Conservation (phyloP, 345 rosid genomes). For the Eutrema yunnanense region DNA sequence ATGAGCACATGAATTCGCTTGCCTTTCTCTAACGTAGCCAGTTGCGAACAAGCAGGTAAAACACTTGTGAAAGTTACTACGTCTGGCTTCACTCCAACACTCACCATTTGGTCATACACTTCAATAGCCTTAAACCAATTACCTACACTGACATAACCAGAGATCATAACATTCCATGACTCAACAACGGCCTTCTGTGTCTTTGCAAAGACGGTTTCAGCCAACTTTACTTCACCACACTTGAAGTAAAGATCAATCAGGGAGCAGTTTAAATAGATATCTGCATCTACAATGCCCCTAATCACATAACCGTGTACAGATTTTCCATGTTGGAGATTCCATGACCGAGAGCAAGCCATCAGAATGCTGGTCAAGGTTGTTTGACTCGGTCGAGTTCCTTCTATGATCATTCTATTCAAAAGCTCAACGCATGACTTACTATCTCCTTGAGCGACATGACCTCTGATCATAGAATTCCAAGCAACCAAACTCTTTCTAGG, state of each 20-base stretch:
- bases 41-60: constrained; percentile 61
- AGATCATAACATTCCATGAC: constrained; percentile 67
- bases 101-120: constrained; percentile 39
- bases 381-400: constrained; percentile 44
- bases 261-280: constrained; percentile 35
- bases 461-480: constrained; percentile 63
- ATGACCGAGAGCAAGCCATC: constrained; percentile 56
- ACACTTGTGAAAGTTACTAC: constrained; percentile 51
- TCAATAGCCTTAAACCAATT: constrained; percentile 46
- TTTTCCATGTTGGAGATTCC: constrained; percentile 47
- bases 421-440: constrained; percentile 45
- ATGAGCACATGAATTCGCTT: constrained; percentile 49
- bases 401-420: constrained; percentile 47
- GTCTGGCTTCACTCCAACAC: constrained; percentile 45
- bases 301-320: constrained; percentile 48
- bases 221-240: constrained; percentile 45
- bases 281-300: constrained; percentile 35
- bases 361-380: constrained; percentile 54
- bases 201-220: constrained; percentile 44
- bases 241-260: constrained; percentile 61
- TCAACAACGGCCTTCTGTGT: constrained; percentile 25
- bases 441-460: constrained; percentile 43
- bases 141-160: constrained; percentile 48
- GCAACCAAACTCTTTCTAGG: constrained; percentile 43
- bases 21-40: constrained; percentile 65